phyloP scores from a whole-genome alignment of 225 moss, liverwort and hornwort genomes.

The Takakia lepidozioides region DNA sequence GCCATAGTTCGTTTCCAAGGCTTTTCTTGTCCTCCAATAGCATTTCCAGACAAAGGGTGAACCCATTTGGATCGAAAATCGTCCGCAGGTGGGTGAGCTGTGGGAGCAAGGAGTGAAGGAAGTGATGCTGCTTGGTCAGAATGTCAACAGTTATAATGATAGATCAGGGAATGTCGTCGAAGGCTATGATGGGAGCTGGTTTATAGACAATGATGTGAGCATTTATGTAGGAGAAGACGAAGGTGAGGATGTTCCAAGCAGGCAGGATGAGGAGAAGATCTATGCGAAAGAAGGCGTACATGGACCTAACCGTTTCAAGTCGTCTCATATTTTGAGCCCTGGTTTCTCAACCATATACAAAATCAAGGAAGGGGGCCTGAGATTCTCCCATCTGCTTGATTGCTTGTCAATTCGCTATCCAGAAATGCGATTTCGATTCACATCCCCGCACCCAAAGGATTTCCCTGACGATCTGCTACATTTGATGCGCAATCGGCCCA shows the following conservation, averaged over 20 bases:
- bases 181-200: conserved; percentile 38
- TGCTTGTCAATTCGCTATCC: conserved; percentile 64
- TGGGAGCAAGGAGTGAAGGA: conserved; percentile 98
- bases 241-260: no score
- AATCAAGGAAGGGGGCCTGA: conserved; percentile 77
- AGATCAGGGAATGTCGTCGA: conserved; percentile 47
- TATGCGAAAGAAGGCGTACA: conserved; percentile 15
- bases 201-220: conserved; percentile 24
- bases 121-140: conserved; percentile 89
- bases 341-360: conserved; percentile 83
- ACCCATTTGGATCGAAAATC: no score
- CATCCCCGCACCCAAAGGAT: conserved; percentile 95
- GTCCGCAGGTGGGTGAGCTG: conserved; percentile 67
- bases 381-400: conserved; percentile 80
- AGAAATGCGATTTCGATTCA: conserved; percentile 89
- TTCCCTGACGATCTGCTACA: conserved; percentile 89
- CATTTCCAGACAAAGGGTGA: no score
- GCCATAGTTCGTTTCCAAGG: no score
- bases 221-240: conserved; percentile 16
- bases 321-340: conserved; percentile 67
- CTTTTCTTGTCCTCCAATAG: no score
- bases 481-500: conserved; percentile 76
- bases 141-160: conserved; percentile 96
- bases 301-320: conserved; percentile 27
- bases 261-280: conserved; percentile 15